These are phyloP conservation scores for Mortierella sp. DNA, from an alignment of 371 early-diverging fungal genomes.

Conservation along the genomic window DNA sequence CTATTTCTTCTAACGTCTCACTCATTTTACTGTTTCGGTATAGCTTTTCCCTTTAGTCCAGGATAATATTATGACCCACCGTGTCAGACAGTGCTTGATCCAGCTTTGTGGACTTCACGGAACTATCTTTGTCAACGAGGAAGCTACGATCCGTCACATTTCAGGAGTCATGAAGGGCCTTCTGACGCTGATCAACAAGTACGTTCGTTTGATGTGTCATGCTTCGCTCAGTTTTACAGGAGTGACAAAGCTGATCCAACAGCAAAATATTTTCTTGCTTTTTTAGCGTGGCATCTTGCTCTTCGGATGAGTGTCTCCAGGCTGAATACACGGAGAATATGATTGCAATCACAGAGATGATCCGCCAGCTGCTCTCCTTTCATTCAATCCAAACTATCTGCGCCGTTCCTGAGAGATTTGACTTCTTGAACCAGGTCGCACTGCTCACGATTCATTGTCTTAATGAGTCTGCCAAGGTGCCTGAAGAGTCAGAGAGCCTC, in stretches of 20 bases:
- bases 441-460: constrained; percentile 72
- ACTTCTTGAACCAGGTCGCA: constrained; percentile 72
- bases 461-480: constrained; percentile 63
- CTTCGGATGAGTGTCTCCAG: constrained; percentile 49
- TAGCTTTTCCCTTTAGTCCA: constrained; percentile 60
- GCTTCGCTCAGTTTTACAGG: constrained; percentile 64
- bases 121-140: constrained; percentile 66
- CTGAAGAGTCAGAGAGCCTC: constrained; percentile 64
- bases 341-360: constrained; percentile 54
- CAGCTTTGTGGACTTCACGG: constrained; percentile 79
- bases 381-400: constrained; percentile 58
- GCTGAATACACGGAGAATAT: constrained; percentile 51
- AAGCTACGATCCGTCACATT: constrained; percentile 59
- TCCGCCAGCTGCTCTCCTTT: constrained; percentile 48
- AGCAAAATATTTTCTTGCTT: not conserved
- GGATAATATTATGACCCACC: constrained; percentile 64
- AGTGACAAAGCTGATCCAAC: constrained; percentile 57
- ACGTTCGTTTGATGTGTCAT: constrained; percentile 60
- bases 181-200: constrained; percentile 67
- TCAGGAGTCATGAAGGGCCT: constrained; percentile 68
- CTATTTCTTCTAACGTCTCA: not conserved
- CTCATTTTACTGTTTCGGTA: not conserved
- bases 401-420: constrained; percentile 66
- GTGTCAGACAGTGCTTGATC: constrained; percentile 72
- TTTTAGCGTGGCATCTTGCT: constrained; percentile 42